Percentiles rank a stretch among this genome's conserved stretches.
Conservation (phyloP, 163 green algal species). For the Coccomyxa subellipsoidea region DNA sequence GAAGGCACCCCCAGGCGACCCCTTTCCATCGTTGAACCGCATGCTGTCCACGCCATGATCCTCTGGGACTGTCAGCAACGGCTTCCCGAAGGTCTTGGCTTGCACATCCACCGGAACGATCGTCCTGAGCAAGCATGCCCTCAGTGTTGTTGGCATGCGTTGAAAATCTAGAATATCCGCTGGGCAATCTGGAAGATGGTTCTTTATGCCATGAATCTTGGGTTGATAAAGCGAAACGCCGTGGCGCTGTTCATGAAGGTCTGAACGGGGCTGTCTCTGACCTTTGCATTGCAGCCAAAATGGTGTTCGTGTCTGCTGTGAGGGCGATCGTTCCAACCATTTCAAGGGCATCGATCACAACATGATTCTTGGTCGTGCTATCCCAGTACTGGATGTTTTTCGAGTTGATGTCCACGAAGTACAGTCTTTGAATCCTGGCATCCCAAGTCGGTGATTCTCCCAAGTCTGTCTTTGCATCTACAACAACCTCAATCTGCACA, state of each 20-base stretch:
- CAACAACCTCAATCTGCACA: background rate
- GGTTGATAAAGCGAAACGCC: too few relatives aligned
- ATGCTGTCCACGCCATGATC: slow-evolving; percentile 23
- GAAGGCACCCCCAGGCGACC: slow-evolving; percentile 35
- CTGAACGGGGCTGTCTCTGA: too few relatives aligned
- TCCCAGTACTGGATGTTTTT: slow-evolving; percentile 18
- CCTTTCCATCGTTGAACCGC: slow-evolving; percentile 58
- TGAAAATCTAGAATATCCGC: background rate
- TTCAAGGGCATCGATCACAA: background rate
- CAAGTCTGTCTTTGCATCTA: slow-evolving; percentile 14
- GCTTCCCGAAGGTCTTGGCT: background rate
- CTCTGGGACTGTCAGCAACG: slow-evolving; percentile 5
- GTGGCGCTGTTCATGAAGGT: too few relatives aligned
- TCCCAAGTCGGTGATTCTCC: slow-evolving; percentile 26
- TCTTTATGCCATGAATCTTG: too few relatives aligned
- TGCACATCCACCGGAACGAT: background rate
- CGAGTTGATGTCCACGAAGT: slow-evolving; percentile 33
- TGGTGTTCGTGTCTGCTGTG: background rate
- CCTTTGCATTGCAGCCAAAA: background rate
- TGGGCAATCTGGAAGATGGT: too few relatives aligned
- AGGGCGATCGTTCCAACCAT: background rate
- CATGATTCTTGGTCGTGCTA: background rate
- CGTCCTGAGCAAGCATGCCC: background rate
- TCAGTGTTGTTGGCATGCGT: background rate
- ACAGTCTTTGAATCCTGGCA: slow-evolving; percentile 19